A percentile compares a stretch with the other conserved stretches of the same genome.
phyloP scores from a whole-genome alignment of 2,329 filamentous ascomycete genomes.

The Paecilomyces niveus region DNA sequence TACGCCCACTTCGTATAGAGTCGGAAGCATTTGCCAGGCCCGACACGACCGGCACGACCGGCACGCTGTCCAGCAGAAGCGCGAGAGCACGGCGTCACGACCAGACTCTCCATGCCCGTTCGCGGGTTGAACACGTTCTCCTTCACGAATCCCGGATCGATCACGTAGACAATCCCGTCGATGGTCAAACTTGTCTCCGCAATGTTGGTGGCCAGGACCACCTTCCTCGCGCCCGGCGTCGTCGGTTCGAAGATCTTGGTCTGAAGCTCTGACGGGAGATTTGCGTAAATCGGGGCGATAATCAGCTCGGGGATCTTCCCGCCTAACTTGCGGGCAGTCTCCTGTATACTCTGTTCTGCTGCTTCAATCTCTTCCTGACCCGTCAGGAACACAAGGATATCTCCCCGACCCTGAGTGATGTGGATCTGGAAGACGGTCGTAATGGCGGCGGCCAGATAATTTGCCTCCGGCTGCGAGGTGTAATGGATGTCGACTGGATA shows the following conservation, averaged over 20 bases:
- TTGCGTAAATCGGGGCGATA: conserved; percentile 89
- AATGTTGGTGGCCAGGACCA: conserved; percentile 93
- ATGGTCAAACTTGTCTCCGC: conserved; percentile 94
- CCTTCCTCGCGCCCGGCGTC: conserved; percentile 75
- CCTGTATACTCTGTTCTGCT: conserved; percentile 73
- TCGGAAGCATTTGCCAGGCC: conserved; percentile 86
- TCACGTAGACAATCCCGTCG: conserved; percentile 91
- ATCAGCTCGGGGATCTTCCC: conserved; percentile 78
- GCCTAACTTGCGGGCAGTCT: conserved; percentile 81
- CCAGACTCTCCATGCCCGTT: conserved; percentile 85
- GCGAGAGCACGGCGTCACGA: conserved; percentile 83
- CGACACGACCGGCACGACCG: conserved; percentile 85
- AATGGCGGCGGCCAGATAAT: conserved; percentile 84
- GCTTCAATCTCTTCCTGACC: conserved; percentile 95
- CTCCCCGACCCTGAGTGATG: conserved; percentile 72
- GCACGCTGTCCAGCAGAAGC: conserved; percentile 90
- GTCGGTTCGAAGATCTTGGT: conserved; percentile 93
- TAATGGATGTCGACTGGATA: conserved; percentile 92
- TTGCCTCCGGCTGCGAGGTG: conserved; percentile 82
- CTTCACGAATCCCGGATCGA: conserved; percentile 92
- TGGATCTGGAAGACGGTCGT: conserved; percentile 96
- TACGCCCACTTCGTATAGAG: conserved; percentile 91
- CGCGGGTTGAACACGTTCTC: conserved; percentile 89
- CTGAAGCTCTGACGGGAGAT: conserved; percentile 83
- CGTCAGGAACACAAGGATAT: conserved; percentile 90